Conservation (phyloP, 177 flowering plant genomes). For the Tripterygium wilfordii region DNA sequence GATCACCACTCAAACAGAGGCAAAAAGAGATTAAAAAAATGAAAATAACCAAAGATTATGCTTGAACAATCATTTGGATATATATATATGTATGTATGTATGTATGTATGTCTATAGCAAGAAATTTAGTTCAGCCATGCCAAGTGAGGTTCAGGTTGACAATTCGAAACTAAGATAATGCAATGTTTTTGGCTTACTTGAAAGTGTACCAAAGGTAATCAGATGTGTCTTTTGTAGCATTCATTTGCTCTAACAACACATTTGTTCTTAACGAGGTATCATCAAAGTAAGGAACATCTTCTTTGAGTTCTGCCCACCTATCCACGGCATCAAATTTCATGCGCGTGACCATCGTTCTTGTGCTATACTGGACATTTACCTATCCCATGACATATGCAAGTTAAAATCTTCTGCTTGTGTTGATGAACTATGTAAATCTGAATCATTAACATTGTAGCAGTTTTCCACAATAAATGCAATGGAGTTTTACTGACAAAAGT, state of each 20-base stretch:
- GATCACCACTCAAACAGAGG: too few relatives aligned
- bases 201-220: constrained; percentile 83
- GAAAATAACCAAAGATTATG: too few relatives aligned
- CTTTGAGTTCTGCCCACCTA: constrained; percentile 40
- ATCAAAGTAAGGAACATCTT: constrained; percentile 28
- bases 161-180: neutral
- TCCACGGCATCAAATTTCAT: constrained; percentile 23
- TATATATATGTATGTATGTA: too few relatives aligned
- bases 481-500: too few relatives aligned
- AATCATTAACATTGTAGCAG: too few relatives aligned
- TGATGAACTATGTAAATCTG: too few relatives aligned
- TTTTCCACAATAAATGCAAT: too few relatives aligned
- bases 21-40: too few relatives aligned
- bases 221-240: constrained; percentile 48
- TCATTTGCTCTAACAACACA: constrained; percentile 46
- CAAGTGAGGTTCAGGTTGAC: neutral
- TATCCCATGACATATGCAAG: too few relatives aligned
- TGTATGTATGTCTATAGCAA: too few relatives aligned
- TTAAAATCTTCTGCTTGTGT: too few relatives aligned
- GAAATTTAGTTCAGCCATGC: neutral
- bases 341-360: constrained; percentile 31
- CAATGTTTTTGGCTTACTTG: constrained; percentile 35
- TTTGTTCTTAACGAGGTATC: constrained; percentile 32
- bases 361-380: constrained; percentile 40
- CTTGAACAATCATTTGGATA: too few relatives aligned